phyloP scores from a whole-genome alignment of 495 filamentous ascomycete genomes.

The Penicillium salamii region DNA sequence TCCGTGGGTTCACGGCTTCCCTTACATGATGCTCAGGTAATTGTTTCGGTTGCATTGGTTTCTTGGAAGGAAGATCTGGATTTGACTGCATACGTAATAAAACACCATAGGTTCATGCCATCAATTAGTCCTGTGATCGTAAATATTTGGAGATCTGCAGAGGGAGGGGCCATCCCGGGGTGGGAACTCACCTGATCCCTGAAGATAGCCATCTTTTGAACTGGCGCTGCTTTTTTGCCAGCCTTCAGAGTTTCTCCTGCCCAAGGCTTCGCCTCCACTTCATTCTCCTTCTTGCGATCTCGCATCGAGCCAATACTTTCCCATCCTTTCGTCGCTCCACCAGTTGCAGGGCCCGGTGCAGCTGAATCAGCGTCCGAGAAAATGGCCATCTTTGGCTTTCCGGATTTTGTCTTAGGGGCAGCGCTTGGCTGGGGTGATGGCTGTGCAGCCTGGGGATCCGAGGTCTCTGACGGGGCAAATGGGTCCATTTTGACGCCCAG shows the following conservation, averaged over 20 bases:
- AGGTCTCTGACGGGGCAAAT: conserved; percentile 52
- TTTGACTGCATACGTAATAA: conserved; percentile 60
- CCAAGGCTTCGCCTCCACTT: conserved; percentile 84
- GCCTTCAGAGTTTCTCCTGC: conserved; percentile 86
- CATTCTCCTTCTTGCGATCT: conserved; percentile 93
- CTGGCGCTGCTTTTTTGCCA: conserved; percentile 70
- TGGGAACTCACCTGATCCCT: conserved; percentile 84
- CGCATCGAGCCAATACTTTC: conserved; percentile 82
- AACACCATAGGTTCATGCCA: conserved; percentile 59
- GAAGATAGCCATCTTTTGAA: conserved; percentile 86
- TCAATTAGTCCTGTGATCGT: conserved; percentile 96
- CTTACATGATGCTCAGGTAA: conserved; percentile 56
- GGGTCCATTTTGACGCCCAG: conserved; percentile 84
- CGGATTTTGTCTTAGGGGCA: conserved; percentile 56
- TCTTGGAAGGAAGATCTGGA: conserved; percentile 41
- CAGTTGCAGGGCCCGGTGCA: conserved; percentile 40
- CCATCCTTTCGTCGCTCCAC: conserved; percentile 69
- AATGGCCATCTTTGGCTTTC: conserved; percentile 81
- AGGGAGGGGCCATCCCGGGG: conserved; percentile 23
- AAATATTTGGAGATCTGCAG: conserved; percentile 65
- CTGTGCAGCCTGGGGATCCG: conserved; percentile 65
- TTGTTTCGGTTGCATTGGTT: conserved; percentile 31
- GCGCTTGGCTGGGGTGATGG: conserved; percentile 40
- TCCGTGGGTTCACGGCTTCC: conserved; percentile 73
- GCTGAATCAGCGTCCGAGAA: conserved; percentile 71